Evolutionary conservation across 2,329 filamentous ascomycete species (phyloP), one percentile per base, ranked within the genome.

Genomic region (Colletotrichum sp.): DNA sequence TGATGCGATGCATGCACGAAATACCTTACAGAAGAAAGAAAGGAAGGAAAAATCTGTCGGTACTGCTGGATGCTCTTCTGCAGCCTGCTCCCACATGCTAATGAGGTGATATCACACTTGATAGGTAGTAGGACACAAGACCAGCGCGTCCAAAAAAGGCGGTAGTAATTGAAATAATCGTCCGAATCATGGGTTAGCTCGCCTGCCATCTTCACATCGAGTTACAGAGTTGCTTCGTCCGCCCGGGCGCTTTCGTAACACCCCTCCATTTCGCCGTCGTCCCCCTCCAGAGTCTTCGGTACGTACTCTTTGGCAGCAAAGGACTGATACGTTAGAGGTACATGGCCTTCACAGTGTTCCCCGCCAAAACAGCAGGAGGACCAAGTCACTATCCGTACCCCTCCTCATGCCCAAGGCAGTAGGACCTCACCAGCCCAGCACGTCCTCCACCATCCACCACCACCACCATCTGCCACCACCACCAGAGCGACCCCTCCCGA

Each of bases 141-240:
- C 36, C 34, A 21, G 62, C 8, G n/a, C 43, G n/a, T 4, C 38
- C 43, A n/a, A 52, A 30, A 52, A 30, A 43, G 18, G 16, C 6
- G 38, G 38, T 66, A 34, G 34, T 15, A 24, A 64, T 64, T 62
- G 56, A 8, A 65, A 73, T 34, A 36, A 64, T 28, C 67, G 48
- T 70, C 66, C 43, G 66, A 70, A 70, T 65, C 32, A 32, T 26
- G 32, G 26, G 65, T 48, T 58, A 65, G 71, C 71, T 73, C 32
- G 68, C 68, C 72, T 75, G 72, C 61, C 72, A 71, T 74, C 60
- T 71, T 70, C 72, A 74, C 52, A 60, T 61, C 68, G 48, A 71
- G 72, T 74, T 74, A 71, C 68, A 74, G 68, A 74, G 52, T 72
- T 72, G 68, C 71, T 70, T 73, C 71, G 66, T 64, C 66, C 58